phyloP scores from a whole-genome alignment of 345 rosid species.

The Populus alba region DNA sequence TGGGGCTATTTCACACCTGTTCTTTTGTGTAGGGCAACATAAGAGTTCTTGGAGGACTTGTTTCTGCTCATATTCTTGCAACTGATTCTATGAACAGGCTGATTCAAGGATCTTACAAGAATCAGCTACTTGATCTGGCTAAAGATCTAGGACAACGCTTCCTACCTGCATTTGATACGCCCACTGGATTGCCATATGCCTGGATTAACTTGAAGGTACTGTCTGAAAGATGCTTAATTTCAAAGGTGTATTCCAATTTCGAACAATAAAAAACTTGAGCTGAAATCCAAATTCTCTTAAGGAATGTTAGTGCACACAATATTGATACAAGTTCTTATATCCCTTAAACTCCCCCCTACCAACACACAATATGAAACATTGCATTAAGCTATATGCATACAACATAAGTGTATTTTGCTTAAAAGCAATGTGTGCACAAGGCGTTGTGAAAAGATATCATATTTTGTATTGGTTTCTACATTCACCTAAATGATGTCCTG shows the following conservation, averaged over 20 bases:
- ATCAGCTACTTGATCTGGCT: conserved; percentile 73
- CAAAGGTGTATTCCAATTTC: not conserved
- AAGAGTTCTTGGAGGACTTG: conserved; percentile 98
- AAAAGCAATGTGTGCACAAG: not conserved
- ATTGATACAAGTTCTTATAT: not conserved
- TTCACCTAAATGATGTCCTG: not conserved
- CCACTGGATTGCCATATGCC: conserved; percentile 89
- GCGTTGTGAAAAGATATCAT: not conserved
- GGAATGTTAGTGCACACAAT: not conserved
- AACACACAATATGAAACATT: not conserved
- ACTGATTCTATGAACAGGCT: conserved; percentile 71
- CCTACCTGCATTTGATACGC: conserved; percentile 80
- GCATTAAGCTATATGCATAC: not conserved
- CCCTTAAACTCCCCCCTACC: not conserved
- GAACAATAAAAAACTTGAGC: not conserved
- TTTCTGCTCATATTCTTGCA: conserved; percentile 99
- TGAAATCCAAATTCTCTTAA: not conserved
- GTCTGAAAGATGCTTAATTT: conserved; percentile 12
- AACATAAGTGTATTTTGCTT: not conserved
- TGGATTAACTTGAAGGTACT: conserved; percentile 95
- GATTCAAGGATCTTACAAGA: conserved; percentile 67
- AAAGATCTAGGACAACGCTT: conserved; percentile 88
- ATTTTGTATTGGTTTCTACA: not conserved
- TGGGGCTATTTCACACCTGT: conserved; percentile 24
- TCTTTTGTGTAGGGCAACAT: conserved; percentile 81